phyloP scores from a whole-genome alignment of 2,329 filamentous ascomycete species.

The Fusarium luffae region DNA sequence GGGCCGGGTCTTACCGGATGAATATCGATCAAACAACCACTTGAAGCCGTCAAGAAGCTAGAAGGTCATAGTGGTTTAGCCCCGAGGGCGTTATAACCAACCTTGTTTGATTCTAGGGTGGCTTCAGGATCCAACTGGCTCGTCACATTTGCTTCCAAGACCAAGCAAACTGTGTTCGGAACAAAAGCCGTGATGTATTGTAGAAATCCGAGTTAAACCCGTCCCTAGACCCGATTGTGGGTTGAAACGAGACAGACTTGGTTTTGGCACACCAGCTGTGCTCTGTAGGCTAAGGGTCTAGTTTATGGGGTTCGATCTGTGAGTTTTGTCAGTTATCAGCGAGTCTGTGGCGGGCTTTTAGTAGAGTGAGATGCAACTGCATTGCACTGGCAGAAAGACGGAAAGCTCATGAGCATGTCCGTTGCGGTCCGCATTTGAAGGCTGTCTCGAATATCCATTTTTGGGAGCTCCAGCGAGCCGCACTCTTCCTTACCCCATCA shows the following conservation, averaged over 20 bases:
- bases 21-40: not conserved
- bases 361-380: not conserved
- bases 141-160: not conserved
- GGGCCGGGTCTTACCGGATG: too few relatives aligned
- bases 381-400: not conserved
- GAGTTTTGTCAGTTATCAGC: not conserved
- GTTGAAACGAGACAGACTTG: not conserved
- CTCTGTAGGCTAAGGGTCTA: not conserved
- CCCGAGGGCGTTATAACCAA: not conserved
- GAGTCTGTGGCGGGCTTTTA: not conserved
- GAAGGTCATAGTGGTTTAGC: not conserved
- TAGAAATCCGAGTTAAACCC: not conserved
- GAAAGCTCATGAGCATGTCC: not conserved
- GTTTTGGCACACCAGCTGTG: not conserved
- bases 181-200: slow-evolving; percentile 12
- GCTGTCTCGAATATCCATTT: not conserved
- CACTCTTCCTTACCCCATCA: not conserved
- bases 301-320: not conserved
- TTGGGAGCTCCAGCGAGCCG: not conserved
- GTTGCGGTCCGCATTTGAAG: not conserved
- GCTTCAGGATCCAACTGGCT: not conserved
- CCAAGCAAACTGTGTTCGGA: slow-evolving; percentile 7
- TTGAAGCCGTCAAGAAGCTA: not conserved
- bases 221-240: slow-evolving; percentile 13
- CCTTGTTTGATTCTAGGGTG: not conserved